phyloP scores from a whole-genome alignment of 2,329 filamentous ascomycete species.

The Lanzia echinophila region DNA sequence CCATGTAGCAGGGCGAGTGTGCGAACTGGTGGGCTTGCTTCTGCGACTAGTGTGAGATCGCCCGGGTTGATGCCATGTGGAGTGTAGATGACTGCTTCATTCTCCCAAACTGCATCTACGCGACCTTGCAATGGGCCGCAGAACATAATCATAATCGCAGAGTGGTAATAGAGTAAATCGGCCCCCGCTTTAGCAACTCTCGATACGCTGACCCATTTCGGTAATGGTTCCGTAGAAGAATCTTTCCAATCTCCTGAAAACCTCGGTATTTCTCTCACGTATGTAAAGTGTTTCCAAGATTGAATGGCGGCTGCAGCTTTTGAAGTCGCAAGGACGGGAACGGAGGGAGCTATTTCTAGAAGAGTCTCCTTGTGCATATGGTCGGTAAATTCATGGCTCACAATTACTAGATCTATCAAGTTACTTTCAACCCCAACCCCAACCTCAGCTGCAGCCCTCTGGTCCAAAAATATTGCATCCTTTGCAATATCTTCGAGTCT shows the following conservation, averaged over 20 bases:
- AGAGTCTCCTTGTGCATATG: slow-evolving; percentile 57
- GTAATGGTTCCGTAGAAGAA: slow-evolving; percentile 33
- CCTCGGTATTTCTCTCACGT: slow-evolving; percentile 37
- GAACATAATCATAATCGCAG: slow-evolving; percentile 54
- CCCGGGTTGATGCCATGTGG: slow-evolving; percentile 52
- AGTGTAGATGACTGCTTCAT: slow-evolving; percentile 55
- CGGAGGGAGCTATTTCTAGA: slow-evolving; percentile 43
- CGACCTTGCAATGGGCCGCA: slow-evolving; percentile 12
- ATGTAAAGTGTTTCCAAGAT: slow-evolving; percentile 53
- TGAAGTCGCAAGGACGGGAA: slow-evolving; percentile 54
- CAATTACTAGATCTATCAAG: slow-evolving; percentile 50
- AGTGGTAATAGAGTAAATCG: slow-evolving; percentile 51
- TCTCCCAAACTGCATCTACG: slow-evolving; percentile 18
- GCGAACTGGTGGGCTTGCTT: slow-evolving; percentile 40
- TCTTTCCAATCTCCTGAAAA: slow-evolving; percentile 30
- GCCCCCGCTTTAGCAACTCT: slow-evolving; percentile 48
- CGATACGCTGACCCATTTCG: slow-evolving; percentile 55
- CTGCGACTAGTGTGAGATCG: slow-evolving; percentile 39
- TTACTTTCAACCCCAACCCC: too few species aligned
- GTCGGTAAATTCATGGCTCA: slow-evolving; percentile 63
- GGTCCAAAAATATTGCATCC: background rate
- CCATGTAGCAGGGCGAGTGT: slow-evolving; percentile 57
- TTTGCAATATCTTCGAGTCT: slow-evolving; percentile 38
- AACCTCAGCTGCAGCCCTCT: background rate
- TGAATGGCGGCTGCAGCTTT: slow-evolving; percentile 51